A percentile compares a stretch with the other conserved stretches of the same genome.
Conservation (phyloP, 2,329 filamentous ascomycete genomes). For the Trichophyton verrucosum region DNA sequence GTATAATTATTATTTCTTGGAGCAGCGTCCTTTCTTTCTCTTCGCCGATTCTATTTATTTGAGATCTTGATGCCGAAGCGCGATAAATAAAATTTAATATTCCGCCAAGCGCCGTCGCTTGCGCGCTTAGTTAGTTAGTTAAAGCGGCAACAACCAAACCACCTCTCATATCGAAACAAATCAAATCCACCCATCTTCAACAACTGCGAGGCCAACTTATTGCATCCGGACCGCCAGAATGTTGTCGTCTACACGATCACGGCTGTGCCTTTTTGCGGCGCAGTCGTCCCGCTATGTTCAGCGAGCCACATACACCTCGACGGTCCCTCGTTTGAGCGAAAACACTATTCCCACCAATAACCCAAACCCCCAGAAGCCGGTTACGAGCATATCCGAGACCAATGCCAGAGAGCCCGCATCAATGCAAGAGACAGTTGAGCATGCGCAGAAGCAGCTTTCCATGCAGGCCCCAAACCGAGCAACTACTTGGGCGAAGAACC, state of each 20-base stretch:
- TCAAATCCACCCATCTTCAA: constrained; percentile 7
- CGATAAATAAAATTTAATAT: background rate
- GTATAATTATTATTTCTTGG: background rate
- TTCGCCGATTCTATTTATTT: background rate
- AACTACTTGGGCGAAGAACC: constrained; percentile 71
- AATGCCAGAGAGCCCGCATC: constrained; percentile 46
- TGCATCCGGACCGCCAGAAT: constrained; percentile 24
- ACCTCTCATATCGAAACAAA: background rate
- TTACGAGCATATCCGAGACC: constrained; percentile 45
- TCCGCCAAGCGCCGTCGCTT: background rate
- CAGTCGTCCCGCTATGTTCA: constrained; percentile 21
- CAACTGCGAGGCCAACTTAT: constrained; percentile 3
- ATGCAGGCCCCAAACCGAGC: constrained; percentile 78
- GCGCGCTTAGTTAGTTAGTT: background rate
- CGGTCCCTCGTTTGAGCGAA: constrained; percentile 28
- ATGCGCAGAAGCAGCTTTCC: constrained; percentile 45
- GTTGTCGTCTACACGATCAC: constrained; percentile 34
- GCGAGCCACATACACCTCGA: constrained; percentile 34
- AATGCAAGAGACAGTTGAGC: constrained; percentile 44
- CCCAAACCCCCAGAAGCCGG: constrained; percentile 38
- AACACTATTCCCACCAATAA: constrained; percentile 43
- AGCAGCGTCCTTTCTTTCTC: background rate
- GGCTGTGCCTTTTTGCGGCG: constrained; percentile 35
- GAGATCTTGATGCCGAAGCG: background rate
- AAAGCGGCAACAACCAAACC: constrained; percentile 4